Evolutionary conservation across 1,284 basidiomycete species (phyloP), one percentile per base, ranked within the genome.

Genomic region (Cutaneotrichosporon spelunceum): DNA sequence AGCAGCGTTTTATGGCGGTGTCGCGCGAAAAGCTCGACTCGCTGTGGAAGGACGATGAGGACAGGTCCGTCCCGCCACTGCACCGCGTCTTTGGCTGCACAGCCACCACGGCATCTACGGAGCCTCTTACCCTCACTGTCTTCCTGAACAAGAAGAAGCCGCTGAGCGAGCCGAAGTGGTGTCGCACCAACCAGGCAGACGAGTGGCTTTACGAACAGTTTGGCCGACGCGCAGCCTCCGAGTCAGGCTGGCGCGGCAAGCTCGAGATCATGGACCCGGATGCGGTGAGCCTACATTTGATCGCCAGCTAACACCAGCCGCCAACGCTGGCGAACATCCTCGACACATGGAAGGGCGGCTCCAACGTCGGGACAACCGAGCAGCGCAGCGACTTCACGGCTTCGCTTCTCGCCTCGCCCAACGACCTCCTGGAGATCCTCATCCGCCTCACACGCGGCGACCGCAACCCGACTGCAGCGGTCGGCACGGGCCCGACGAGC

Each of bases 141-240:
- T 85, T 90, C 77, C 83, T 98, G 60, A 94, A 98, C 77, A 89
- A 86, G 61, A 86, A 86, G 45, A 86, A 89, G 62, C 93, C 94
- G 0, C 80, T 97, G 30, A 93, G 91, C 10, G 93, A 98, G 77
- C 91, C 94, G 2, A 89, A 91, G 74, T 99, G 95, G 95, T 90
- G 93, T 50, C 91, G 91, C 76, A 90, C 89, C 4, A 93, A 94
- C 49, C 91, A 94, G 74, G 85, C 95, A 21, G 89, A 93, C 68
- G 91, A 93, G 53, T 96, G 93, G 91, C 81, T 97, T 63, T 87
- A 87, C 71, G 90, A 87, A 56, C 73, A 90, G 91, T 83, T 91
- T 89, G 78, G 90, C 87, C 56, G 57, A 47, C 60, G 61, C 26
- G 58, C 87, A 63, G 84, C 85, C 33, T 83, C 85, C 49, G 85